Conservation (phyloP, 2,329 filamentous ascomycete genomes). For the Dactylellina sp. region DNA sequence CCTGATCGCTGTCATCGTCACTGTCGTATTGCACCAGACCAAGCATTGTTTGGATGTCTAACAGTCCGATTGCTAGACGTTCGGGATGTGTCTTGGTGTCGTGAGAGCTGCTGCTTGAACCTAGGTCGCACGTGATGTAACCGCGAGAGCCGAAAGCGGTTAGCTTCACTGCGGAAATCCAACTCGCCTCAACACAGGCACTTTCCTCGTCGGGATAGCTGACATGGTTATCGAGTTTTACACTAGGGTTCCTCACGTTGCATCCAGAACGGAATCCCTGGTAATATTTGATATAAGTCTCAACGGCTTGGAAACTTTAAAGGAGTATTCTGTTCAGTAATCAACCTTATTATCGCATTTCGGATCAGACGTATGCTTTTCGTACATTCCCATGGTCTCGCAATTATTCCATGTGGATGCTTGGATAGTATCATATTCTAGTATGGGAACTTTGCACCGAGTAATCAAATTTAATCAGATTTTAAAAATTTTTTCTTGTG, state of each 20-base stretch:
- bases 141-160: too few species aligned
- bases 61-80: not conserved
- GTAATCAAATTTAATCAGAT: too few species aligned
- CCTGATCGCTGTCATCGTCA: conserved; percentile 63
- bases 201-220: conserved; percentile 1
- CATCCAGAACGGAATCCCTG: not conserved
- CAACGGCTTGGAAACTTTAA: not conserved
- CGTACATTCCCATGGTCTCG: not conserved
- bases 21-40: conserved; percentile 64
- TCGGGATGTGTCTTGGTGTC: too few species aligned
- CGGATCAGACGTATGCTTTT: not conserved
- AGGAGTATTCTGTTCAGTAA: not conserved
- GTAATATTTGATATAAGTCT: not conserved
- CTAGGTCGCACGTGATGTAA: too few species aligned
- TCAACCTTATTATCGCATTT: not conserved
- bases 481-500: too few species aligned
- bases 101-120: too few species aligned
- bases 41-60: conserved; percentile 48
- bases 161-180: not conserved
- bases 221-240: not conserved
- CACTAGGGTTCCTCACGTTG: not conserved
- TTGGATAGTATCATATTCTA: too few species aligned
- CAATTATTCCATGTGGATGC: too few species aligned
- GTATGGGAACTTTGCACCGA: too few species aligned
- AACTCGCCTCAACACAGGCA: conserved; percentile 2